Base-by-base conservation (phyloP, 331 rosid genomes). In the Stylosanthes scabra region DNA sequence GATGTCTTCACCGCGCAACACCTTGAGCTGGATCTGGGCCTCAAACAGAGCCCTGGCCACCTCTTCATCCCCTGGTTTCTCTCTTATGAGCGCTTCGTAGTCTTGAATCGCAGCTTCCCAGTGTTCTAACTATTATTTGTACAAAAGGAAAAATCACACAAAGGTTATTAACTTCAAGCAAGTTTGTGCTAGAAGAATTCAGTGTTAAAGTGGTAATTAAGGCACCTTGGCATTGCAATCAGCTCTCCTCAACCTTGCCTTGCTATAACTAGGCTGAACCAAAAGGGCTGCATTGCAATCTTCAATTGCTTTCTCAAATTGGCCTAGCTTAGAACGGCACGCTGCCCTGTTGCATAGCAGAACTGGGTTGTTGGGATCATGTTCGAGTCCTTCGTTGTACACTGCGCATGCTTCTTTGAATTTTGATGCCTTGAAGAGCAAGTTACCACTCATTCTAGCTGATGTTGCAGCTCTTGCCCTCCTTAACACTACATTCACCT, bases 331-430 rank as follows among this genome's bases (percentile, higher is more conserved):
- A 6, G 90, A 90, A 29, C 89, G 99, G 70, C 98, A 87, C 11
- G 99, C 98, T 12, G 97, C 99, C 66, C 99, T 89, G 83, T 96
- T 96, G 86, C 96, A 90, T 27, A 90, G 80, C 31, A 96, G 82
- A 70, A 96, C 89, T 1, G 99, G 85, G 79, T 90, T 96, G 86
- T 74, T 55, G 0, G 88, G 88, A 69, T 92, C 92, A 46, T 84
- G 78, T 52, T 90, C 97, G 39, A 96, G 85, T 71, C 98, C 99
- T 83, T 92, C 94, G 50, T 89, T 89, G 68, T 96, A 96, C 0
- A 77, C 80, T 0, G 71, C 80, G 3, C 82, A 87, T 4, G 99
- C 98, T 84, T 96, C 96, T 1, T 29, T 44, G 71, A 84, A 96
- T 69, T 87, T 96, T 1, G 90, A 83, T 66, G 88, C 92, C 86